Evolutionary conservation across 306 rosid species (phyloP).

Genomic region (Nissolia schottii): DNA sequence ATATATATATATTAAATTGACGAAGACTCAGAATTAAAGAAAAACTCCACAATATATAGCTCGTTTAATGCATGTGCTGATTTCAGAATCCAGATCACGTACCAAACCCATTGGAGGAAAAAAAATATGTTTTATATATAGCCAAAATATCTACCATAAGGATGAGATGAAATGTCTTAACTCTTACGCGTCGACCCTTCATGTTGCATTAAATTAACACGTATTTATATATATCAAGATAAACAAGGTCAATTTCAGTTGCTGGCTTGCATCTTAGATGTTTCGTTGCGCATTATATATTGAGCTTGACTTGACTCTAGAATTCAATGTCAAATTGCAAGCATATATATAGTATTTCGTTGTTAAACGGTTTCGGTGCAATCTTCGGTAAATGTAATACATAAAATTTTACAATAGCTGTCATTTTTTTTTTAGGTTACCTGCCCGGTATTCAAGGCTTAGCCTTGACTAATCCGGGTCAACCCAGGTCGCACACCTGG

Average conservation of each 20-base stretch:
- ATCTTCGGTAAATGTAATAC: neutral
- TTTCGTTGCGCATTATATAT: neutral
- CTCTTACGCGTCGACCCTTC: slow-evolving; percentile 7
- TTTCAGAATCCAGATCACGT: slow-evolving; percentile 1
- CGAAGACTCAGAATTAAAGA: neutral
- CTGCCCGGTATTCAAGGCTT: too few relatives aligned
- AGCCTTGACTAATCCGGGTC: too few relatives aligned
- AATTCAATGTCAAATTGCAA: slow-evolving; percentile 19
- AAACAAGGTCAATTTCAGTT: slow-evolving; percentile 16
- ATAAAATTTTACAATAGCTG: neutral
- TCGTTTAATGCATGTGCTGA: slow-evolving; percentile 31
- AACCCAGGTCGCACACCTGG: too few relatives aligned
- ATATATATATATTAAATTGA: too few relatives aligned
- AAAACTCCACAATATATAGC: neutral
- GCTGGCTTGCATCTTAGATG: neutral
- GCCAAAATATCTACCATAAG: neutral
- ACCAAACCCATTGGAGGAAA: slow-evolving; percentile 14
- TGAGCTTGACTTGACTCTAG: slow-evolving; percentile 23
- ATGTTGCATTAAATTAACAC: neutral
- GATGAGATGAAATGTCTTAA: neutral
- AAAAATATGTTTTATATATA: neutral
- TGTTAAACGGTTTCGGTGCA: neutral
- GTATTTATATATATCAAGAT: neutral
- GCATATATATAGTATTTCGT: neutral
- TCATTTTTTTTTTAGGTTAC: too few relatives aligned